A percentile compares a stretch with the other conserved stretches of the same genome.
These are phyloP conservation scores for Colletotrichum echinochloae DNA, from an alignment of 2,329 filamentous ascomycete species.

Conservation along the genomic window DNA sequence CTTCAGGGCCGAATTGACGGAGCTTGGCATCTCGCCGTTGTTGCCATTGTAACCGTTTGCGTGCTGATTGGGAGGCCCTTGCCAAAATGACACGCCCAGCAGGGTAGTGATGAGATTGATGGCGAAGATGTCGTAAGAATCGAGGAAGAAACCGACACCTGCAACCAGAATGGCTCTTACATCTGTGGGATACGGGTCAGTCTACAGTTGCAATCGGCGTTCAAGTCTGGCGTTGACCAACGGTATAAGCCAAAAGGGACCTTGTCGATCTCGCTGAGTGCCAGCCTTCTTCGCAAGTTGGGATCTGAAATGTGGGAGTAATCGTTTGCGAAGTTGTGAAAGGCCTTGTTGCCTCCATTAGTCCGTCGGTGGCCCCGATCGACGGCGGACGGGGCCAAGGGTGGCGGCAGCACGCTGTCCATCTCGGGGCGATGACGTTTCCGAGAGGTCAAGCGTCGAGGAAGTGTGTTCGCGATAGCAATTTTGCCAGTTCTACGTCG, in stretches of 20 bases:
- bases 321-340: slow-evolving; percentile 81
- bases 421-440: slow-evolving; percentile 13
- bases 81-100: slow-evolving; percentile 82
- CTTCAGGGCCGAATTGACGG: slow-evolving; percentile 80
- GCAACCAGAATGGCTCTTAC: slow-evolving; percentile 80
- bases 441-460: slow-evolving; percentile 5
- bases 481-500: slow-evolving; percentile 31
- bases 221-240: slow-evolving; percentile 45
- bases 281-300: slow-evolving; percentile 80
- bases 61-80: slow-evolving; percentile 52
- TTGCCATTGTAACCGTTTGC: slow-evolving; percentile 62
- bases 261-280: slow-evolving; percentile 84
- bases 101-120: slow-evolving; percentile 80
- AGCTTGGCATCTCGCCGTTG: slow-evolving; percentile 69
- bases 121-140: slow-evolving; percentile 85
- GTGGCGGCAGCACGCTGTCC: slow-evolving; percentile 57
- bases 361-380: slow-evolving; percentile 54
- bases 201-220: slow-evolving; percentile 28
- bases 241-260: slow-evolving; percentile 80
- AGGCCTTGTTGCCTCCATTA: slow-evolving; percentile 74
- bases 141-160: slow-evolving; percentile 86
- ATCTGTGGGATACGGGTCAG: slow-evolving; percentile 53
- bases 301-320: slow-evolving; percentile 75
- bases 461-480: slow-evolving; percentile 20
- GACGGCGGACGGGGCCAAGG: slow-evolving; percentile 48